phyloP scores from a whole-genome alignment of 2,329 filamentous ascomycete genomes.

The Neofusicoccum ribis region DNA sequence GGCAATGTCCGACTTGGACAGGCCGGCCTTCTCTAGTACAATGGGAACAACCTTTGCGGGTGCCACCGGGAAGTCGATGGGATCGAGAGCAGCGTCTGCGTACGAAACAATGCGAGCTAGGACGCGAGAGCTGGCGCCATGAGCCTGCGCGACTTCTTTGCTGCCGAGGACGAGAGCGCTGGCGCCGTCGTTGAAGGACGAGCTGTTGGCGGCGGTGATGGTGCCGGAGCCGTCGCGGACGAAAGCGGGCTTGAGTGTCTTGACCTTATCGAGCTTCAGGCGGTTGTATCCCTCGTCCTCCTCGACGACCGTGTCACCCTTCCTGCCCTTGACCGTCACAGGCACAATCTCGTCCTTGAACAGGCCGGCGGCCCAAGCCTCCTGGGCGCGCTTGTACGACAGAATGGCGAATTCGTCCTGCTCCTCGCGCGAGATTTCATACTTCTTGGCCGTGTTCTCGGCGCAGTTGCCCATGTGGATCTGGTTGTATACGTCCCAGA shows the following conservation, averaged over 20 bases:
- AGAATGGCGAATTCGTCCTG: slow-evolving; percentile 90
- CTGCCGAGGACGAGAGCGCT: slow-evolving; percentile 84
- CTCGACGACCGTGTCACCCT: slow-evolving; percentile 73
- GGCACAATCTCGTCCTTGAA: slow-evolving; percentile 91
- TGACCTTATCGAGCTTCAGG: slow-evolving; percentile 82
- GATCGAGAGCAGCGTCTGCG: slow-evolving; percentile 85
- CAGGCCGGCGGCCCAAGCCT: slow-evolving; percentile 77
- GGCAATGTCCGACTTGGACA: slow-evolving; percentile 86
- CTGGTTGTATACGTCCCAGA: slow-evolving; percentile 95
- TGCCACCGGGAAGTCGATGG: slow-evolving; percentile 92
- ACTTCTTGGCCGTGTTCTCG: slow-evolving; percentile 89
- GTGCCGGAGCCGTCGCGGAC: slow-evolving; percentile 85
- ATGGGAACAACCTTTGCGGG: slow-evolving; percentile 90
- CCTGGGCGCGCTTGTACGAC: slow-evolving; percentile 86
- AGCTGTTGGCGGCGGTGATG: slow-evolving; percentile 92
- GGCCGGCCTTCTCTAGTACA: slow-evolving; percentile 82
- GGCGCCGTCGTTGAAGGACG: slow-evolving; percentile 91
- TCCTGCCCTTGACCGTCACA: slow-evolving; percentile 80
- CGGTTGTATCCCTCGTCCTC: slow-evolving; percentile 89
- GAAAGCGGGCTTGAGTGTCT: slow-evolving; percentile 88
- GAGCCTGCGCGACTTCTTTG: slow-evolving; percentile 76
- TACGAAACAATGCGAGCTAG: slow-evolving; percentile 83
- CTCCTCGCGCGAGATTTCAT: slow-evolving; percentile 74
- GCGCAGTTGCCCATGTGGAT: slow-evolving; percentile 98
- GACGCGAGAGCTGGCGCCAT: slow-evolving; percentile 74